Evolutionary conservation across 176 grass and related monocot species (phyloP), one percentile per base, ranked within the genome.

Genomic region (Oryza glumipatula): DNA sequence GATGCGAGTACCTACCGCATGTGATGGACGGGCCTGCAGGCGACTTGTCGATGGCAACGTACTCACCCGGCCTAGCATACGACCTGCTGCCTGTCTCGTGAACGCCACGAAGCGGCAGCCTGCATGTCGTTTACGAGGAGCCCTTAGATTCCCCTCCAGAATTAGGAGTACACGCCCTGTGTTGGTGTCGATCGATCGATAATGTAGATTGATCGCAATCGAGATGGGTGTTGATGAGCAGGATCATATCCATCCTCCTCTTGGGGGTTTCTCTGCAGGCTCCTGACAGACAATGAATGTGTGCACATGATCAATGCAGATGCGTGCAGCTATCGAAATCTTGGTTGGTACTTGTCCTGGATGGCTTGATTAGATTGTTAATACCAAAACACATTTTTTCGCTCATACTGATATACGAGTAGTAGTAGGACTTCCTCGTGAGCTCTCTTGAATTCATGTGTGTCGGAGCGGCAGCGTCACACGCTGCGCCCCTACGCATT

Each of bases 61-160:
- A 4, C 51, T 33, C 26, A 30, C 80, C 60, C 48, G n/a, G 46
- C 28, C 21, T 61, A 61, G 5, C 36, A 38, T 0, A 9, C 49
- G 77, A 15, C 44, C 22, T 21, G 76, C 22, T 21, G 69, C 38
- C 0, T 0, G 67, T 73, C 88, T 79, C 79, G 88, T 86, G 84
- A 86, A 68, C 58, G 39, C 67, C 45, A 52, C 46, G 67, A 45
- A 78, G 52, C 35, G 44, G 65, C 78, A 85, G 52, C 60, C 72
- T 82, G 30, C 35, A 23, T 86, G 88, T 90, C 84, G 88, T 86
- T 79, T 90, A 63, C 74, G 58, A 58, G 47, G 24, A 56, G 19
- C 10, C 66, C 36, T n/a, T 22, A 72, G 78, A 86, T 89, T 89
- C 83, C 56, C 52, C 47, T 41, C 60, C 32, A 7, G 28, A 11